Conservation (phyloP, 2,329 filamentous ascomycete species). For the Elsinoe fawcettii region DNA sequence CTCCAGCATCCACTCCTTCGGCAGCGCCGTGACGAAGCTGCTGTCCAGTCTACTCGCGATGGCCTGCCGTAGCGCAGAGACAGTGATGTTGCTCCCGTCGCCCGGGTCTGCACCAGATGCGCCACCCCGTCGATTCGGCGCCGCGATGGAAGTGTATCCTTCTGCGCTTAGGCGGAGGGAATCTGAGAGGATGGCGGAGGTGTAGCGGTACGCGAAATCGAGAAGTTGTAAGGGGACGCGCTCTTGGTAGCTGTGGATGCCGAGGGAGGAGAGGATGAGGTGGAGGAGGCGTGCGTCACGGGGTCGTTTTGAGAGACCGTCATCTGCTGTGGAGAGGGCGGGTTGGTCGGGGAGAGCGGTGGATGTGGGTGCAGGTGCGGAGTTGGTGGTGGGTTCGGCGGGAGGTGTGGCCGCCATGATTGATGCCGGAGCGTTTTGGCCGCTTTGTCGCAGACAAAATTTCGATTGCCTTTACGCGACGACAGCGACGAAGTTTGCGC, state of each 20-base stretch:
- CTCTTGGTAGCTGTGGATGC: slow-evolving; percentile 71
- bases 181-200: slow-evolving; percentile 62
- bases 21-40: slow-evolving; percentile 57
- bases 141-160: slow-evolving; percentile 47
- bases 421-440: neutral
- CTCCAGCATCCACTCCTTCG: slow-evolving; percentile 70
- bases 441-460: neutral
- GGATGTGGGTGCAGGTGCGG: slow-evolving; percentile 14
- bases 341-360: slow-evolving; percentile 24
- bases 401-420: slow-evolving; percentile 19
- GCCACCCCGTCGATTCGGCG: slow-evolving; percentile 17
- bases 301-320: slow-evolving; percentile 47
- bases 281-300: slow-evolving; percentile 74
- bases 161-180: slow-evolving; percentile 61
- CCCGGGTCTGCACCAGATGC: slow-evolving; percentile 28
- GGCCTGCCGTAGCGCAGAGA: slow-evolving; percentile 64
- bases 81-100: slow-evolving; percentile 49
- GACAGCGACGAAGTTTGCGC: neutral
- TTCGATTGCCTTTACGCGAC: neutral
- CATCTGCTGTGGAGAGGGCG: slow-evolving; percentile 29
- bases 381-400: slow-evolving; percentile 17
- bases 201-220: slow-evolving; percentile 81
- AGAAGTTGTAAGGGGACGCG: slow-evolving; percentile 75
- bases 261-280: slow-evolving; percentile 69
- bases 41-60: slow-evolving; percentile 61